Conservation (phyloP, 768 basidiomycete genomes). For the Tricholoma furcatifolium region DNA sequence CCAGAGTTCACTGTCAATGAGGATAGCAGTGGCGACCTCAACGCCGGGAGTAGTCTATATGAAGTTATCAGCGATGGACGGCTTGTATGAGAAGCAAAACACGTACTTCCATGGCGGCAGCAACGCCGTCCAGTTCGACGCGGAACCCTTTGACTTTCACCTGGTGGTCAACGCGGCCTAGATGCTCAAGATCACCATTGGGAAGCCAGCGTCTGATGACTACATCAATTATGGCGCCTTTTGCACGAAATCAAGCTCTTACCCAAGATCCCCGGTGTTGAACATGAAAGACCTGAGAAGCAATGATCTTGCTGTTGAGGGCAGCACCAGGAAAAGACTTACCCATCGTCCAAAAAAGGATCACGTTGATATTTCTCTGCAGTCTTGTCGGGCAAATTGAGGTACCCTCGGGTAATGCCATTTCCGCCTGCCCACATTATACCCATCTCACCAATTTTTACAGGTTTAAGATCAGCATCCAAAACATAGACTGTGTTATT, state of each 20-base stretch:
- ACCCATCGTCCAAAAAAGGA: constrained; percentile 52
- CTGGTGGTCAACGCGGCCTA: constrained; percentile 59
- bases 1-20: constrained; percentile 54
- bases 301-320: neutral
- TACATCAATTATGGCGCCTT: constrained; percentile 1
- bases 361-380: constrained; percentile 48
- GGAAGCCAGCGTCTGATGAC: constrained; percentile 41
- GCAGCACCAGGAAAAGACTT: constrained; percentile 15
- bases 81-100: neutral
- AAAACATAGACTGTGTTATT: constrained; percentile 43
- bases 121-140: constrained; percentile 60
- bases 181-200: constrained; percentile 54
- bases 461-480: constrained; percentile 35
- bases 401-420: constrained; percentile 54
- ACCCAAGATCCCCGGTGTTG: constrained; percentile 61
- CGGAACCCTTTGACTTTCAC: constrained; percentile 67
- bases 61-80: neutral
- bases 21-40: constrained; percentile 47
- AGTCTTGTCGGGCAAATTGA: constrained; percentile 53
- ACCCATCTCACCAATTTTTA: constrained; percentile 36
- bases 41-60: constrained; percentile 18
- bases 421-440: constrained; percentile 60
- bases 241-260: constrained; percentile 8
- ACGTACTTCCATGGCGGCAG: constrained; percentile 54
- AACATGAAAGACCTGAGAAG: constrained; percentile 46